Conservation (phyloP, 495 filamentous ascomycete genomes). For the Astrothelium subdiscretum region DNA sequence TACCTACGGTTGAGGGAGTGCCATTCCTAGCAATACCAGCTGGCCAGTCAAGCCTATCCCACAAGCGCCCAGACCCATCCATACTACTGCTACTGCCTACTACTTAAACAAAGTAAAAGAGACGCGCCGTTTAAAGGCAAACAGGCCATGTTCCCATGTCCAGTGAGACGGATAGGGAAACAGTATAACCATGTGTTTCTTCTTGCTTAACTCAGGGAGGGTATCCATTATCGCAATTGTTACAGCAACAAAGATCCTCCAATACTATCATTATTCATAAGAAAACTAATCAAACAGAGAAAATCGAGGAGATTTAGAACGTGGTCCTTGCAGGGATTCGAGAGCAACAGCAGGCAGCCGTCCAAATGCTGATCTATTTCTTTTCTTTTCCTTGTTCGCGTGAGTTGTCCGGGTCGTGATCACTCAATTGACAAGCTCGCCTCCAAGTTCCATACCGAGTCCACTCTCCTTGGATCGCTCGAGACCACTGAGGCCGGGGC, state of each 20-base stretch:
- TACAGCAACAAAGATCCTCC: neutral
- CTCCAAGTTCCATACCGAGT: constrained; percentile 44
- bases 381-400: neutral
- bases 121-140: neutral
- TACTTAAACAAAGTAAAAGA: neutral
- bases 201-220: neutral
- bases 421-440: constrained; percentile 35
- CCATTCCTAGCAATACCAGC: neutral
- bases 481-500: constrained; percentile 23
- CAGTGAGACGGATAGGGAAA: neutral
- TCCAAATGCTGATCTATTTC: neutral
- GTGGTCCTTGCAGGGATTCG: too few species aligned
- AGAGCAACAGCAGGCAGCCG: neutral
- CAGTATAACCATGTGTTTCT: neutral
- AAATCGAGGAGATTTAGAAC: too few species aligned
- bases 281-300: too few species aligned
- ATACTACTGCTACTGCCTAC: neutral
- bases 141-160: neutral
- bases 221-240: neutral
- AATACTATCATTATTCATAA: neutral
- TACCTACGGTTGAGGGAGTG: neutral
- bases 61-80: neutral
- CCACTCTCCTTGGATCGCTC: constrained; percentile 22
- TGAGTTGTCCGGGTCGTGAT: constrained; percentile 12
- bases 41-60: neutral